A percentile compares a stretch with the other conserved stretches of the same genome.
phyloP scores from a whole-genome alignment of 176 grass and related monocot species.

The Neostapfia colusana region DNA sequence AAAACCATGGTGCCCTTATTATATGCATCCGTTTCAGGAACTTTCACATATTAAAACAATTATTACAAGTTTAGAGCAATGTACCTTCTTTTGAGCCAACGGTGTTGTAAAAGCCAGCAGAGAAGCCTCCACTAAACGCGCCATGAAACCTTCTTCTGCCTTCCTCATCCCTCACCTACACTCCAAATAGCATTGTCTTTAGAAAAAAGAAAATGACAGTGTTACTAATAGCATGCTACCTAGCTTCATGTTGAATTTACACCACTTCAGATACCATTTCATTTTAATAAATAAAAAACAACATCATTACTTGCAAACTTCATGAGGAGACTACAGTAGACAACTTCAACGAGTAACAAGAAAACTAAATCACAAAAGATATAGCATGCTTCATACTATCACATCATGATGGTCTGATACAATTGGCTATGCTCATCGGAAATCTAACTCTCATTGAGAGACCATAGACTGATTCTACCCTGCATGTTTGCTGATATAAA shows the following conservation, averaged over 20 bases:
- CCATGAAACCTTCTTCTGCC: slow-evolving; percentile 95
- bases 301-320: not conserved
- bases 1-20: slow-evolving; percentile 16
- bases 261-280: not conserved
- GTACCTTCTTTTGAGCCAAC: slow-evolving; percentile 91
- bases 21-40: slow-evolving; percentile 16
- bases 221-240: slow-evolving; percentile 1
- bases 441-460: not conserved
- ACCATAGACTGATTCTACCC: not conserved
- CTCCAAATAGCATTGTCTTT: not conserved
- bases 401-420: not conserved
- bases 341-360: not conserved
- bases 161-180: slow-evolving; percentile 94
- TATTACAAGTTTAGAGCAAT: slow-evolving; percentile 17
- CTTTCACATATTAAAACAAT: not conserved
- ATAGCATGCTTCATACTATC: not conserved
- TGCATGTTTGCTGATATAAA: not conserved
- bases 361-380: not conserved
- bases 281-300: not conserved
- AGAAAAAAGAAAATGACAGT: not conserved
- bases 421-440: not conserved
- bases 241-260: not conserved
- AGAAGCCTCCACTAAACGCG: slow-evolving; percentile 93
- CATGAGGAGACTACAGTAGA: not conserved
- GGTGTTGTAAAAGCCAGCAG: slow-evolving; percentile 92